Conservation (phyloP, 1,284 basidiomycete species). For the Leucoagaricus sp. region DNA sequence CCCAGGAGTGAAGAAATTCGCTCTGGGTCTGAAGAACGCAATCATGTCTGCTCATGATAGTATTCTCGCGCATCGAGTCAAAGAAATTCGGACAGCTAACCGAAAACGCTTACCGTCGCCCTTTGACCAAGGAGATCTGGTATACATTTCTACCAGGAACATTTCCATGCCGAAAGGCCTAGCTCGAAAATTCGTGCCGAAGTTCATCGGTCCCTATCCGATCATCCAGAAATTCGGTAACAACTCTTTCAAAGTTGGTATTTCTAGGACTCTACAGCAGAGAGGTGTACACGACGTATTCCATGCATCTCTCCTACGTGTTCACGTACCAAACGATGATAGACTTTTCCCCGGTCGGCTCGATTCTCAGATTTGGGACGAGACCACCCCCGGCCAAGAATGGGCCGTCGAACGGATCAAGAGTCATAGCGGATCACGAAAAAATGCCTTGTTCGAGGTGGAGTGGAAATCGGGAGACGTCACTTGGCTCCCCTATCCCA, state of each 20-base stretch:
- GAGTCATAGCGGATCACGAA: conserved; percentile 19
- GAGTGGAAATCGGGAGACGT: conserved; percentile 16
- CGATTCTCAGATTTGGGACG: conserved; percentile 16
- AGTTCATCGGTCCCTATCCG: conserved; percentile 16
- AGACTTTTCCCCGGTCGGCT: conserved; percentile 24
- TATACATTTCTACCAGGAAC: conserved; percentile 11
- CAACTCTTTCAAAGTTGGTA: conserved; percentile 14
- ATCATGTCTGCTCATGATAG: conserved; percentile 33
- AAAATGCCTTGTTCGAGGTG: conserved; percentile 18
- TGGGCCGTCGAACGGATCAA: background rate
- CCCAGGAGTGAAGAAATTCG: conserved; percentile 29
- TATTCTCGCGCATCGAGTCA: conserved; percentile 29
- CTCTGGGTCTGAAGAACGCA: conserved; percentile 23
- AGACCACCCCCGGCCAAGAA: no score
- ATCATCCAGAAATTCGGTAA: conserved; percentile 10
- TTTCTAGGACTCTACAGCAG: conserved; percentile 17
- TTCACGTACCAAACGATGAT: conserved; percentile 26
- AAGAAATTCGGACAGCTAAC: conserved; percentile 17
- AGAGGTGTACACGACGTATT: conserved; percentile 25
- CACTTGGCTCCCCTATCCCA: conserved; percentile 18
- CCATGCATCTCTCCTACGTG: conserved; percentile 23
- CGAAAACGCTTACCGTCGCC: background rate
- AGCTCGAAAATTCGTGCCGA: conserved; percentile 16
- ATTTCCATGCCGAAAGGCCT: conserved; percentile 14
- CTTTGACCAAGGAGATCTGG: conserved; percentile 14